Evolutionary conservation across 208 protist species (phyloP).

Genomic region (Leishmania tarentolae): DNA sequence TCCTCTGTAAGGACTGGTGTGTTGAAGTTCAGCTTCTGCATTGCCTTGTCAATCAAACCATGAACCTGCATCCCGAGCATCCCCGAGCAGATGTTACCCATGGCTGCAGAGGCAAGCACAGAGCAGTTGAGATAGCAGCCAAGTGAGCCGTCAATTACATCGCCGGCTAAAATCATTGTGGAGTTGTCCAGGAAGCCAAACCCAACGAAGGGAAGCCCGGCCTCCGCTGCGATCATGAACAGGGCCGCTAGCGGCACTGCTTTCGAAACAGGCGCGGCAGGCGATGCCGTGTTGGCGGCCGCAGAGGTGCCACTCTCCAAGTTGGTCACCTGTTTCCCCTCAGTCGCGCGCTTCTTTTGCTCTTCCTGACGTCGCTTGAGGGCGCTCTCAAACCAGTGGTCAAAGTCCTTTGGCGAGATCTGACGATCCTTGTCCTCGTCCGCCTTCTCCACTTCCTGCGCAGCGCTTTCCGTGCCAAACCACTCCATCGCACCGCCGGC

Average conservation of each 20-base stretch:
- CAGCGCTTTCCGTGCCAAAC: slow-evolving; percentile 89
- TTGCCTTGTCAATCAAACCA: slow-evolving; percentile 88
- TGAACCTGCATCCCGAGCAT: slow-evolving; percentile 91
- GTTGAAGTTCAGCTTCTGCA: slow-evolving; percentile 78
- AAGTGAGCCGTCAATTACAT: slow-evolving; percentile 85
- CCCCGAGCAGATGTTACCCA: slow-evolving; percentile 92
- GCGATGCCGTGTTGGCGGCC: background rate
- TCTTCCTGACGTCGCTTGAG: slow-evolving; percentile 66
- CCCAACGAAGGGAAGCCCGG: slow-evolving; percentile 89
- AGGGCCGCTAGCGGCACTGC: slow-evolving; percentile 60
- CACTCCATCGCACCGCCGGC: slow-evolving; percentile 90
- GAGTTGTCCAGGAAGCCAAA: slow-evolving; percentile 93
- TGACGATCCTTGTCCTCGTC: slow-evolving; percentile 80
- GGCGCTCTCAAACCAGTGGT: slow-evolving; percentile 88
- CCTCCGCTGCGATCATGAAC: slow-evolving; percentile 74
- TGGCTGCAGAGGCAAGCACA: slow-evolving; percentile 88
- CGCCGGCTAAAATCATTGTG: slow-evolving; percentile 89
- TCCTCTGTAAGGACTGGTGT: slow-evolving; percentile 78
- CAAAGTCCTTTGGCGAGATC: slow-evolving; percentile 91
- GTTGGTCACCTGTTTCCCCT: slow-evolving; percentile 12
- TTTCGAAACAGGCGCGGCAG: slow-evolving; percentile 17
- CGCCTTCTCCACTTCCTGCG: slow-evolving; percentile 75
- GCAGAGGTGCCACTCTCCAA: background rate
- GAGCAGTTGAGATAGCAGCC: slow-evolving; percentile 92
- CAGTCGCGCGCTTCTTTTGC: slow-evolving; percentile 35